Percentiles rank a stretch among this genome's conserved stretches.
Conservation (phyloP, 78 protist species). For the Corallochytrium limacisporum region DNA sequence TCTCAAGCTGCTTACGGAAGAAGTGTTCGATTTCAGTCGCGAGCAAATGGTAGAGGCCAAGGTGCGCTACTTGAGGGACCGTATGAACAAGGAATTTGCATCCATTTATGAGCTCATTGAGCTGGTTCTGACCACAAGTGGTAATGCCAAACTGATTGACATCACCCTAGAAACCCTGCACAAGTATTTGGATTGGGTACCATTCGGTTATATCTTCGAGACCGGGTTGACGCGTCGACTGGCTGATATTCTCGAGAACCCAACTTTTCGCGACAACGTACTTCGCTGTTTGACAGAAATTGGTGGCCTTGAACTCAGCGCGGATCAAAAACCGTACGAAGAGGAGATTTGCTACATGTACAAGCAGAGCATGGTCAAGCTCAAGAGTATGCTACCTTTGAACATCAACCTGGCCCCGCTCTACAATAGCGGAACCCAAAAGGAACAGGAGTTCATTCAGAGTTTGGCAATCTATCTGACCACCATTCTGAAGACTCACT, state of each 20-base stretch:
- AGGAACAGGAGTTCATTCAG: conserved; percentile 59
- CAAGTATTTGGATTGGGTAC: conserved; percentile 88
- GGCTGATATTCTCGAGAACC: no score
- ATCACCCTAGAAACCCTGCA: conserved; percentile 68
- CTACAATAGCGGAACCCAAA: conserved; percentile 17
- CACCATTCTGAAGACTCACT: conserved; percentile 37
- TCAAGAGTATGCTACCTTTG: conserved; percentile 18
- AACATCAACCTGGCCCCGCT: conserved; percentile 34
- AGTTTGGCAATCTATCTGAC: conserved; percentile 58
- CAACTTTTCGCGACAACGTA: no score
- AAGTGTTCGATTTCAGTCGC: conserved; percentile 79
- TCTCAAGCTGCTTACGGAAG: conserved; percentile 58
- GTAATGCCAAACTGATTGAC: conserved; percentile 12
- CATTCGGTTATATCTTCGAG: conserved; percentile 86
- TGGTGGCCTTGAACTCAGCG: no score
- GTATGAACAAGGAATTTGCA: conserved; percentile 70
- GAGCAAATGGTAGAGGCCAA: conserved; percentile 75
- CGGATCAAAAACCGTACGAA: no score
- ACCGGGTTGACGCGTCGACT: no score
- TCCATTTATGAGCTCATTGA: conserved; percentile 68
- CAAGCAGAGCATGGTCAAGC: conserved; percentile 20
- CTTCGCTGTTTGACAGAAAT: conserved; percentile 15
- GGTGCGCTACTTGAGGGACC: conserved; percentile 55
- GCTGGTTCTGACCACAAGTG: conserved; percentile 36
- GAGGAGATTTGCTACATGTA: no score